These are phyloP conservation scores for Trichoderma asperelloides DNA, from an alignment of 495 filamentous ascomycete species.

Conservation along the genomic window DNA sequence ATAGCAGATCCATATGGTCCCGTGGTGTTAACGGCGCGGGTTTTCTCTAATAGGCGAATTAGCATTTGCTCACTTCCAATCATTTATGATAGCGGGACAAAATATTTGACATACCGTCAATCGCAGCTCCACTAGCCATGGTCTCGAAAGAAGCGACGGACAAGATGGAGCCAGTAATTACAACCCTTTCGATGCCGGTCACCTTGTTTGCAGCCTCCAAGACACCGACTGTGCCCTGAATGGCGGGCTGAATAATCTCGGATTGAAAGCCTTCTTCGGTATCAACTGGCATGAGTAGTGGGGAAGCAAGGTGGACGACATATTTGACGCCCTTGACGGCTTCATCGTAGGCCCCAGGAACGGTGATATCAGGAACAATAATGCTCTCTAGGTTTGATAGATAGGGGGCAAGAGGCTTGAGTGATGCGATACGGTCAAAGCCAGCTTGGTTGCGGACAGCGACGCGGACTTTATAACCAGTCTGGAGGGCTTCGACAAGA, in stretches of 20 bases:
- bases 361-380: constrained; percentile 32
- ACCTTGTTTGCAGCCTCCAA: constrained; percentile 57
- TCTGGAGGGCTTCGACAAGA: constrained; percentile 22
- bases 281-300: constrained; percentile 9
- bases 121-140: neutral
- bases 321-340: constrained; percentile 32
- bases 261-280: neutral
- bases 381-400: constrained; percentile 20
- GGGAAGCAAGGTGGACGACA: constrained; percentile 40
- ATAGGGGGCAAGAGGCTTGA: constrained; percentile 11
- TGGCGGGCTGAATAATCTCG: constrained; percentile 54
- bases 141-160: constrained; percentile 18
- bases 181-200: constrained; percentile 56
- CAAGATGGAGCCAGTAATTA: constrained; percentile 37
- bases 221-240: constrained; percentile 67
- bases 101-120: constrained; percentile 13
- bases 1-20: constrained; percentile 30
- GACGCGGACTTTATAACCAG: constrained; percentile 23
- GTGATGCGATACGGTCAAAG: constrained; percentile 15
- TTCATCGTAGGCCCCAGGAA: constrained; percentile 29
- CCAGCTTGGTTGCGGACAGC: constrained; percentile 25
- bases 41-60: constrained; percentile 16
- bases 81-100: too few relatives aligned
- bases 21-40: constrained; percentile 21
- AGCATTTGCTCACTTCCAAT: constrained; percentile 17